Conservation (phyloP, 208 protist genomes). For the Acanthamoeba sp. region DNA sequence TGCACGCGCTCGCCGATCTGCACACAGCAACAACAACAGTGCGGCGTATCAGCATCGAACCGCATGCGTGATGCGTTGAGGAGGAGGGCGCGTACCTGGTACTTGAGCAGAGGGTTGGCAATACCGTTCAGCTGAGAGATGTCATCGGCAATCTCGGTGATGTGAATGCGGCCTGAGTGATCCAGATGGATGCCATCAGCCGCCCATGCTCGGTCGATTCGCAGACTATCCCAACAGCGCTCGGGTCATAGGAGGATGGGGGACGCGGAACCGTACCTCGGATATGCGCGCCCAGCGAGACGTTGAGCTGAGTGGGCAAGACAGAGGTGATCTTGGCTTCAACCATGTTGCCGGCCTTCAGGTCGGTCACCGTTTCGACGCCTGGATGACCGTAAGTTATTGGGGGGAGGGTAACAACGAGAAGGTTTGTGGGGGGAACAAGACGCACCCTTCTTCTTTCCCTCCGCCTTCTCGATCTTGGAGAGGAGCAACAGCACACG, state of each 20-base stretch:
- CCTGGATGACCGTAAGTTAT: background rate
- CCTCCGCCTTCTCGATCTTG: slow-evolving; percentile 33
- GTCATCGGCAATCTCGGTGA: slow-evolving; percentile 69
- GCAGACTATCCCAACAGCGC: no score
- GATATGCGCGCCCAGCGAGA: slow-evolving; percentile 62
- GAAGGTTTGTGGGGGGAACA: background rate
- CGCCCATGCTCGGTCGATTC: no score
- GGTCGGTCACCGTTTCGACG: background rate
- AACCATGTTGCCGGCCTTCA: slow-evolving; percentile 67
- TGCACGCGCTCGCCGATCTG: slow-evolving; percentile 53
- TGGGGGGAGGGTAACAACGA: background rate
- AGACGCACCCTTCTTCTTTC: background rate
- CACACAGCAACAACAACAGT: background rate
- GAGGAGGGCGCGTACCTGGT: background rate
- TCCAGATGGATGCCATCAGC: background rate
- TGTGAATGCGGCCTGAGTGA: slow-evolving; percentile 42
- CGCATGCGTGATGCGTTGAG: no score
- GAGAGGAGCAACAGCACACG: background rate
- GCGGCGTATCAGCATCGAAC: no score
- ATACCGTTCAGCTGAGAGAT: slow-evolving; percentile 47
- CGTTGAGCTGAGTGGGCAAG: slow-evolving; percentile 69
- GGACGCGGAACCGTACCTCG: slow-evolving; percentile 5
- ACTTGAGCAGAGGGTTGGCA: slow-evolving; percentile 28
- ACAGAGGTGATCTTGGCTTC: slow-evolving; percentile 60
- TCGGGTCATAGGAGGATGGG: no score